These are phyloP conservation scores for Apiospora saccharicola DNA, from an alignment of 2,329 filamentous ascomycete species.

Conservation along the genomic window DNA sequence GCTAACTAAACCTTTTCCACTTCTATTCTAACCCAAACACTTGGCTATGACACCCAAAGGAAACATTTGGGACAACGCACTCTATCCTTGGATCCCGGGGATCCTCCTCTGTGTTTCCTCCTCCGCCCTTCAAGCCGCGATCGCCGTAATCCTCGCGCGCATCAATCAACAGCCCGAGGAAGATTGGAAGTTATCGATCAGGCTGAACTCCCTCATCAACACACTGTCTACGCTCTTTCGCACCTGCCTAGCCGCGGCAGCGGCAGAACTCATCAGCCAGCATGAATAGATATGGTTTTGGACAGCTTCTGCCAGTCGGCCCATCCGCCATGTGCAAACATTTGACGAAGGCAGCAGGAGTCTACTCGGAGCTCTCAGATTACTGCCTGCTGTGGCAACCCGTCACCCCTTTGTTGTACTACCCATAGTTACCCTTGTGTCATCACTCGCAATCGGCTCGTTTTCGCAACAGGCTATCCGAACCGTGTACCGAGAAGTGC, in stretches of 20 bases:
- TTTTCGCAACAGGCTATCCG: constrained; percentile 13
- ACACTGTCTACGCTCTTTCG: constrained; percentile 1
- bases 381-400: neutral
- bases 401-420: neutral
- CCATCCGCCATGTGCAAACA: neutral
- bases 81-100: constrained; percentile 2
- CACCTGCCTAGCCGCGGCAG: neutral
- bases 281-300: constrained; percentile 24
- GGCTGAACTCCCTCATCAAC: constrained; percentile 2
- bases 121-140: neutral
- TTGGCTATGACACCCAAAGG: no score
- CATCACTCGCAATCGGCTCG: neutral
- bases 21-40: no score
- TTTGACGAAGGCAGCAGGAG: constrained; percentile 5
- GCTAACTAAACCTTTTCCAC: no score
- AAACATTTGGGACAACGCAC: neutral
- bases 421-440: neutral
- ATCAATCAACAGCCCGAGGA: neutral
- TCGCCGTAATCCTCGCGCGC: neutral
- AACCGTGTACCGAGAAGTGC: neutral
- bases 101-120: neutral
- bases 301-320: neutral
- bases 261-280: constrained; percentile 15
- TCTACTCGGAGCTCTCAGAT: neutral
- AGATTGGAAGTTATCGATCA: neutral